Conservation (phyloP, 768 basidiomycete species). For the Leccinum arenicola region DNA sequence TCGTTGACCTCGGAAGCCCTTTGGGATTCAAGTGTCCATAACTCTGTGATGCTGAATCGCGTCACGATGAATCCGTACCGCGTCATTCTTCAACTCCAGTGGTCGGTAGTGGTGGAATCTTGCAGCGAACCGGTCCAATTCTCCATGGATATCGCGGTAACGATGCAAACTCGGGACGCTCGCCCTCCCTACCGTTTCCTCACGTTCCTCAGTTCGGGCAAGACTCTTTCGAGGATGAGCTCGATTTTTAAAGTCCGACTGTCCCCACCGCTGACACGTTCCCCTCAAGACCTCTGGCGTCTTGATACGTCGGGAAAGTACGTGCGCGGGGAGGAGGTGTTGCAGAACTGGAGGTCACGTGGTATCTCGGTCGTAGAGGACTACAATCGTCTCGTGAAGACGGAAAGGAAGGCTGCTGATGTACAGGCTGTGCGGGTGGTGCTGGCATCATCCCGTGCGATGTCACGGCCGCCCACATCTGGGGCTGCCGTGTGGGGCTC, state of each 20-base stretch:
- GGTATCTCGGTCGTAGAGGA: slow-evolving; percentile 90
- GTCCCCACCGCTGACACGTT: slow-evolving; percentile 81
- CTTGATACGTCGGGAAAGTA: slow-evolving; percentile 95
- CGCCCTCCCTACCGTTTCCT: slow-evolving; percentile 77
- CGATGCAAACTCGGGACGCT: slow-evolving; percentile 82
- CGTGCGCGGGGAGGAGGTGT: slow-evolving; percentile 85
- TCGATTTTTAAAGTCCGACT: slow-evolving; percentile 82
- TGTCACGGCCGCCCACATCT: slow-evolving; percentile 43
- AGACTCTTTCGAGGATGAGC: slow-evolving; percentile 74
- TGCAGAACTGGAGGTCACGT: slow-evolving; percentile 83
- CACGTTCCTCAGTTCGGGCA: slow-evolving; percentile 73
- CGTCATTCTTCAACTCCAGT: slow-evolving; percentile 73
- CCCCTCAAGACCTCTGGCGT: slow-evolving; percentile 88
- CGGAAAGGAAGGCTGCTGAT: slow-evolving; percentile 77
- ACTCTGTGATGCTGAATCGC: slow-evolving; percentile 80
- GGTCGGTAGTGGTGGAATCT: slow-evolving; percentile 77
- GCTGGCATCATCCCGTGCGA: slow-evolving; percentile 48
- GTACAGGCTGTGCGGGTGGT: slow-evolving; percentile 87
- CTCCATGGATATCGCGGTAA: slow-evolving; percentile 80
- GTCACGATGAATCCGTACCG: slow-evolving; percentile 78
- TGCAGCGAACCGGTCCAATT: slow-evolving; percentile 88
- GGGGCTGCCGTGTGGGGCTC: slow-evolving; percentile 62
- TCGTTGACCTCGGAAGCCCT: slow-evolving; percentile 63
- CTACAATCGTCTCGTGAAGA: slow-evolving; percentile 66
- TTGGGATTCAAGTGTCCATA: slow-evolving; percentile 94